phyloP scores from a whole-genome alignment of 2,329 filamentous ascomycete species.

The Aureobasidium sp. region DNA sequence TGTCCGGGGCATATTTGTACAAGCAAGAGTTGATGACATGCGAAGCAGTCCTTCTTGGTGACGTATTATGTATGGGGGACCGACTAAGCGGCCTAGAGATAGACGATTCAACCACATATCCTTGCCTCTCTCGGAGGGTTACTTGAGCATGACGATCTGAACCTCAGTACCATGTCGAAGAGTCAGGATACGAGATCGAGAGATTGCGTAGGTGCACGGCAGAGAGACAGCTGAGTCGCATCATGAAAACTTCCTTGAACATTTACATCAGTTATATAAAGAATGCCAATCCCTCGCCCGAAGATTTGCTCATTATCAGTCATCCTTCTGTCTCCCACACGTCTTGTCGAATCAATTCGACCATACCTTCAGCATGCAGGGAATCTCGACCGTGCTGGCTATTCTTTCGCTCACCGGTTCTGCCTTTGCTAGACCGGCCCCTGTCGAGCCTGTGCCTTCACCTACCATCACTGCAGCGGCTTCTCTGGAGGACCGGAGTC shows the following conservation, averaged over 20 bases:
- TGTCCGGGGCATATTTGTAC: background rate
- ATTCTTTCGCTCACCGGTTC: constrained; percentile 3
- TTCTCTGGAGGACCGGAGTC: constrained; percentile 15
- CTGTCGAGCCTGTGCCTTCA: constrained; percentile 9
- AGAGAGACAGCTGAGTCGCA: background rate
- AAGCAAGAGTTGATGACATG: background rate
- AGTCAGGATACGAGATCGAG: background rate
- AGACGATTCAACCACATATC: background rate
- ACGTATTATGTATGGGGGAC: background rate
- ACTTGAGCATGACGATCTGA: constrained; percentile 7
- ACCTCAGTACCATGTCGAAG: background rate
- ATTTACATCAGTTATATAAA: background rate
- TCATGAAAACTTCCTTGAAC: background rate
- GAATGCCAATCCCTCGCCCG: background rate
- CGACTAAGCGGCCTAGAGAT: background rate
- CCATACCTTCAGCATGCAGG: background rate
- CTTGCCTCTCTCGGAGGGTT: background rate
- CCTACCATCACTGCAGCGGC: background rate
- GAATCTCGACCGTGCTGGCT: background rate
- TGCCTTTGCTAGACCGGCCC: constrained; percentile 15
- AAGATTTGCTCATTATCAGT: background rate
- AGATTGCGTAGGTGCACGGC: constrained; percentile 5
- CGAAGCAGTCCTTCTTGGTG: background rate
- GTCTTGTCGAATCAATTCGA: background rate
- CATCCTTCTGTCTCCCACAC: background rate